A percentile compares a stretch with the other conserved stretches of the same genome.
Conservation (phyloP, 2,329 filamentous ascomycete species). For the Verticillium albo-atrum region DNA sequence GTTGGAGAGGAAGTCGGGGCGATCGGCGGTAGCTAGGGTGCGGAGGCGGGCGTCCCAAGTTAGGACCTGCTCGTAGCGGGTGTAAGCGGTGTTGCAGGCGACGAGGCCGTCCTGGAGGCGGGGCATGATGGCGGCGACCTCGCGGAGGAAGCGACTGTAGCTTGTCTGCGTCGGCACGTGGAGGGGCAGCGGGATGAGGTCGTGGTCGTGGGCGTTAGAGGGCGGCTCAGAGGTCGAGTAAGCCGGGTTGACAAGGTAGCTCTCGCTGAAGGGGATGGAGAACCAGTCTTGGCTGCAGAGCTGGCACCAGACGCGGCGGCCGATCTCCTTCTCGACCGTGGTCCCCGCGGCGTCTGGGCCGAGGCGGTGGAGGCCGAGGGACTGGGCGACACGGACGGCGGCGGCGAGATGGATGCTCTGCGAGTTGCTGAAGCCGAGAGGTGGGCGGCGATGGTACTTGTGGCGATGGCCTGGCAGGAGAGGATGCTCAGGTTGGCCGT, state of each 20-base stretch:
- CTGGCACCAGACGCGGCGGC: constrained; percentile 30
- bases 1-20: constrained; percentile 20
- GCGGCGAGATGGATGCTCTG: constrained; percentile 39
- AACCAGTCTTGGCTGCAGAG: constrained; percentile 33
- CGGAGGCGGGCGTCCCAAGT: constrained; percentile 27
- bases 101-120: constrained; percentile 25
- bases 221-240: constrained; percentile 27
- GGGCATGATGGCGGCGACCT: constrained; percentile 28
- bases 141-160: constrained; percentile 22
- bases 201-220: constrained; percentile 28
- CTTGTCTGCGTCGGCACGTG: constrained; percentile 18
- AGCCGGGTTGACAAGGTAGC: constrained; percentile 29
- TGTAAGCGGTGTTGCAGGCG: constrained; percentile 23
- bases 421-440: constrained; percentile 42
- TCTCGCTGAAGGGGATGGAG: constrained; percentile 30
- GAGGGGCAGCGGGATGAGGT: constrained; percentile 12
- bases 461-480: constrained; percentile 40
- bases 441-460: constrained; percentile 43
- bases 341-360: constrained; percentile 14
- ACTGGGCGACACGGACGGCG: constrained; percentile 40
- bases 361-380: constrained; percentile 38
- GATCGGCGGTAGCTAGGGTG: constrained; percentile 23
- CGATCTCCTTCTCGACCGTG: constrained; percentile 21
- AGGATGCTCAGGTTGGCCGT: constrained; percentile 36
- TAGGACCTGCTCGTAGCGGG: constrained; percentile 30